Percentiles rank a stretch among this genome's conserved stretches.
Conservation (phyloP, 1,284 basidiomycete species). For the Heterobasidion irregulare region DNA sequence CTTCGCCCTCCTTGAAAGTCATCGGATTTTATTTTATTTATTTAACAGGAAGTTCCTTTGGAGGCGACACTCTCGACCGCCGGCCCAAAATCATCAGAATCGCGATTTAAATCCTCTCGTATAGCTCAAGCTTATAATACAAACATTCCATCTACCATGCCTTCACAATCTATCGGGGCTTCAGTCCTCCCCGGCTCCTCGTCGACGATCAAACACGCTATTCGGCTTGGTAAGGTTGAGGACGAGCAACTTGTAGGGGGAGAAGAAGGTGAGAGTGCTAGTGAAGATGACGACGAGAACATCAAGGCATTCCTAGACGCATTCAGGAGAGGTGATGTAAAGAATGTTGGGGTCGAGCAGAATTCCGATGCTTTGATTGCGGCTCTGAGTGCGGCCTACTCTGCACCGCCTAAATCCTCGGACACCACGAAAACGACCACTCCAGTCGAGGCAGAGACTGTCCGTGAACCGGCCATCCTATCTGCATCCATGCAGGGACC, state of each 20-base stretch:
- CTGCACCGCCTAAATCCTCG: background rate
- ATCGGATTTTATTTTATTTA: background rate
- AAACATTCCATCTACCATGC: constrained; percentile 19
- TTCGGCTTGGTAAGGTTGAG: constrained; percentile 54
- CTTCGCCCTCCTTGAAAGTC: constrained; percentile 9
- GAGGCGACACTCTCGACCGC: constrained; percentile 27
- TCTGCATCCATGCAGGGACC: background rate
- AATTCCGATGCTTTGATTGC: constrained; percentile 10
- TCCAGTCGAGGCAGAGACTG: background rate
- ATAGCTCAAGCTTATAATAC: constrained; percentile 35
- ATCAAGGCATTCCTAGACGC: constrained; percentile 48
- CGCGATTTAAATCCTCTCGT: constrained; percentile 53
- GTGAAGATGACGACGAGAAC: constrained; percentile 41
- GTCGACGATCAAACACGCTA: constrained; percentile 43
- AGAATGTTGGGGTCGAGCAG: constrained; percentile 39
- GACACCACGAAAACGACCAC: background rate
- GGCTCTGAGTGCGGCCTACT: constrained; percentile 9
- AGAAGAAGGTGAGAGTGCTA: constrained; percentile 46
- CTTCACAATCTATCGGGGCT: constrained; percentile 30
- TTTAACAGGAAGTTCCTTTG: constrained; percentile 28
- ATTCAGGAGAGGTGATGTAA: constrained; percentile 45
- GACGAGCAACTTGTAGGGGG: constrained; percentile 48
- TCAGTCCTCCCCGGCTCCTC: constrained; percentile 43
- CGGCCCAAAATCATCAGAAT: constrained; percentile 40
- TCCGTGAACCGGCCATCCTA: background rate